phyloP scores from a whole-genome alignment of 495 filamentous ascomycete genomes.

The Usnea hakonensis region DNA sequence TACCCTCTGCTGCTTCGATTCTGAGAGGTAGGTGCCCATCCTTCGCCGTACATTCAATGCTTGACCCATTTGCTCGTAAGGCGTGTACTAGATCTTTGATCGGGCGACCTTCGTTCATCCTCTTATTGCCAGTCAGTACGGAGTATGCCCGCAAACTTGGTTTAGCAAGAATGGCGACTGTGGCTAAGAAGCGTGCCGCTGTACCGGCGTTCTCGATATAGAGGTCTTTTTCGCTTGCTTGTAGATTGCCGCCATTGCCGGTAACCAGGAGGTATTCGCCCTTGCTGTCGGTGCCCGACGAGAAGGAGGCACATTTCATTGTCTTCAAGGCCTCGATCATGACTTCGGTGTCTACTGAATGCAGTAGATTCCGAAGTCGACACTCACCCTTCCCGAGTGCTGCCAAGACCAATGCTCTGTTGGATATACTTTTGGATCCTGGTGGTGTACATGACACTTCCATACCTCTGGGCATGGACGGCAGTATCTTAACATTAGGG shows the following conservation, averaged over 20 bases:
- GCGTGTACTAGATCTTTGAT: slow-evolving; percentile 93
- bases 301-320: slow-evolving; percentile 82
- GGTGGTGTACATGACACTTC: slow-evolving; percentile 77
- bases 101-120: slow-evolving; percentile 86
- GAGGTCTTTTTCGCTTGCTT: slow-evolving; percentile 64
- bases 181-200: slow-evolving; percentile 90
- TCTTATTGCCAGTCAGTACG: slow-evolving; percentile 82
- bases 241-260: slow-evolving; percentile 78
- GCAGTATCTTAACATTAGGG: slow-evolving; percentile 64
- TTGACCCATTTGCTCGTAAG: slow-evolving; percentile 72
- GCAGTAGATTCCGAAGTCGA: slow-evolving; percentile 81
- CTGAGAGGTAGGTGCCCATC: slow-evolving; percentile 57
- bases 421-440: slow-evolving; percentile 96
- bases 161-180: slow-evolving; percentile 77
- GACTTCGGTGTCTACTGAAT: slow-evolving; percentile 94
- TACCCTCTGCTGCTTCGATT: slow-evolving; percentile 73
- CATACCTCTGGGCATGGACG: slow-evolving; percentile 54
- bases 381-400: slow-evolving; percentile 83
- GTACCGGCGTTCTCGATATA: slow-evolving; percentile 97
- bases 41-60: slow-evolving; percentile 74
- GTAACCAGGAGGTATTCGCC: slow-evolving; percentile 83
- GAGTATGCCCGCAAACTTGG: slow-evolving; percentile 56
- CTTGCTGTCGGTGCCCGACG: slow-evolving; percentile 72
- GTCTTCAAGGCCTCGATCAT: slow-evolving; percentile 85
- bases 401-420: slow-evolving; percentile 85